These are phyloP conservation scores for Globisporangium nunn DNA, from an alignment of 352 stramenopile genomes.

Conservation along the genomic window DNA sequence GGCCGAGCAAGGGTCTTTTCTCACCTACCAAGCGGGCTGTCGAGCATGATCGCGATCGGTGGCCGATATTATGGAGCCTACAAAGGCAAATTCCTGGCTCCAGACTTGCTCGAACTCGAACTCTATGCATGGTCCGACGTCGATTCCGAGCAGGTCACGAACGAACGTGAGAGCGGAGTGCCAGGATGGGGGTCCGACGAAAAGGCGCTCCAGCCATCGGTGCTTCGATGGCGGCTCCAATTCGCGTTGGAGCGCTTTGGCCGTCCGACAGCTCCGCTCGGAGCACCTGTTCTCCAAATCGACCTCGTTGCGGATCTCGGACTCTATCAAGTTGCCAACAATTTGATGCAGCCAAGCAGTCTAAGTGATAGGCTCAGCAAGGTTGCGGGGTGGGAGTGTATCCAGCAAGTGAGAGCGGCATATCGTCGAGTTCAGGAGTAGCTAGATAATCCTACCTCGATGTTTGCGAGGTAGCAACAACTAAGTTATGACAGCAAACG, in stretches of 20 bases:
- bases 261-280: background rate
- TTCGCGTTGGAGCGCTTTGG: conserved; percentile 10
- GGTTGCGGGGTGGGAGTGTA: background rate
- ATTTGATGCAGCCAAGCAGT: background rate
- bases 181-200: background rate
- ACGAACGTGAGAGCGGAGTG: conserved; percentile 1
- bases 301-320: conserved; percentile 3
- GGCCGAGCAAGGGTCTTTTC: conserved; percentile 8
- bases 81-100: conserved; percentile 6
- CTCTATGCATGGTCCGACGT: conserved; percentile 8
- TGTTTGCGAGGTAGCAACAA: too few relatives aligned
- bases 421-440: background rate
- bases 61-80: conserved; percentile 6
- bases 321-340: background rate
- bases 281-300: conserved; percentile 1
- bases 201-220: background rate
- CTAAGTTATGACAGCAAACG: too few relatives aligned
- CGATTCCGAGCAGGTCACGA: background rate
- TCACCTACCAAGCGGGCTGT: conserved; percentile 10
- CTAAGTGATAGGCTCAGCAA: background rate
- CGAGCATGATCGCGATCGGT: conserved; percentile 11
- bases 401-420: background rate
- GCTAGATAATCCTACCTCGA: too few relatives aligned
- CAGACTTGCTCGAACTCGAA: conserved; percentile 7
- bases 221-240: conserved; percentile 5